These are phyloP conservation scores for Aspergillus quadrilineatus DNA, from an alignment of 2,329 filamentous ascomycete species.

Conservation along the genomic window DNA sequence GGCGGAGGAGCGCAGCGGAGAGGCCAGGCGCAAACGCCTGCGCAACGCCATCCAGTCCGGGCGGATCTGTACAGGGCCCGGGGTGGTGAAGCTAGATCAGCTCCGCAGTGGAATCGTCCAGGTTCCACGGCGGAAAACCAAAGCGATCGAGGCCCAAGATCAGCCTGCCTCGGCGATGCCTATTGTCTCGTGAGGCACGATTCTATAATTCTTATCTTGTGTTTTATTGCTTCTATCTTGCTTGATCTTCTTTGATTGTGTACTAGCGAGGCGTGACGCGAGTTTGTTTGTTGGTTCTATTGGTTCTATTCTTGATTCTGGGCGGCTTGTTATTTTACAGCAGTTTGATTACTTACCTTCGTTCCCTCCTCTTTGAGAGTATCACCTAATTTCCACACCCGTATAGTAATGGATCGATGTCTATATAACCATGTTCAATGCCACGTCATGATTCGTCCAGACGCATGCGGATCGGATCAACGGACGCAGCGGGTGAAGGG, in stretches of 20 bases:
- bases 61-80: constrained; percentile 43
- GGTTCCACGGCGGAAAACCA: constrained; percentile 27
- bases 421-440: neutral
- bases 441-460: constrained; percentile 5
- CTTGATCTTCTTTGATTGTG: constrained; percentile 18
- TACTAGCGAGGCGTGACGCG: constrained; percentile 24
- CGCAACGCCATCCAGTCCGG: constrained; percentile 44
- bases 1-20: constrained; percentile 47
- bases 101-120: constrained; percentile 33
- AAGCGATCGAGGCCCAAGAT: constrained; percentile 27
- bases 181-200: constrained; percentile 30
- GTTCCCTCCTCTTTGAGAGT: neutral
- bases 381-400: neutral
- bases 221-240: neutral
- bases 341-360: neutral
- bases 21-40: constrained; percentile 52
- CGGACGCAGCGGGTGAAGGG: constrained; percentile 23
- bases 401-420: neutral
- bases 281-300: neutral
- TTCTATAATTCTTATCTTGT: neutral
- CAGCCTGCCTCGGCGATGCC: constrained; percentile 27
- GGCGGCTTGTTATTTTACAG: constrained; percentile 4
- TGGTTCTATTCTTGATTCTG: neutral
- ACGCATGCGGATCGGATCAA: constrained; percentile 18
- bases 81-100: constrained; percentile 36